Conservation (phyloP, 441 rosid species). For the Eutrema salsugineum region DNA sequence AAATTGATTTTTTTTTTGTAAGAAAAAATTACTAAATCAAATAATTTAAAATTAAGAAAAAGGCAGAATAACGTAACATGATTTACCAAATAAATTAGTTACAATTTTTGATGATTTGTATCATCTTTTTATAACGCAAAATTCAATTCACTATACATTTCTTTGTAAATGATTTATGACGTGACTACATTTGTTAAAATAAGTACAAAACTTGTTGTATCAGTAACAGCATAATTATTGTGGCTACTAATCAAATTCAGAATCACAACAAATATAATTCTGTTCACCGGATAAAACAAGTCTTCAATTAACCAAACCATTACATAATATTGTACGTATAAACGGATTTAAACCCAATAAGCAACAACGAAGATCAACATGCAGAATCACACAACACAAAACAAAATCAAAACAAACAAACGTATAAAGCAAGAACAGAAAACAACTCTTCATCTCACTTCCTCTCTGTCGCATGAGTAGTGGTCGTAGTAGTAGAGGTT, state of each 20-base stretch:
- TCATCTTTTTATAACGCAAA: too few relatives aligned
- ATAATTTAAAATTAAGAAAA: too few relatives aligned
- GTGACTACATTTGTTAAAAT: too few relatives aligned
- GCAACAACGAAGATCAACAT: not conserved
- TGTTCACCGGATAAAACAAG: not conserved
- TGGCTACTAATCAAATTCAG: not conserved
- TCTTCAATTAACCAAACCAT: not conserved
- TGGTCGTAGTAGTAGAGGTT: conserved; percentile 1
- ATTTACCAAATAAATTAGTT: too few relatives aligned
- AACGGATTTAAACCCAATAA: not conserved
- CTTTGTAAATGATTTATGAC: too few relatives aligned
- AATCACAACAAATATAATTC: not conserved
- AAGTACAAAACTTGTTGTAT: too few relatives aligned
- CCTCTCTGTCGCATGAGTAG: conserved; percentile 1
- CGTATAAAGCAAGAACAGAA: not conserved
- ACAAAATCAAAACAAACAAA: not conserved
- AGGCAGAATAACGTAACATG: too few relatives aligned
- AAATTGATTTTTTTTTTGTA: too few relatives aligned
- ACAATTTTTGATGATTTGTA: too few relatives aligned
- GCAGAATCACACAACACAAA: not conserved
- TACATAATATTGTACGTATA: not conserved
- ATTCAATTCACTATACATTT: too few relatives aligned
- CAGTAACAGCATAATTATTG: too few relatives aligned
- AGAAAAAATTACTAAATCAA: too few relatives aligned
- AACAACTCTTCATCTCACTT: not conserved